Percentiles rank a stretch among this genome's conserved stretches.
Conservation (phyloP, 306 rosid species). For the Vachellia collinsii region DNA sequence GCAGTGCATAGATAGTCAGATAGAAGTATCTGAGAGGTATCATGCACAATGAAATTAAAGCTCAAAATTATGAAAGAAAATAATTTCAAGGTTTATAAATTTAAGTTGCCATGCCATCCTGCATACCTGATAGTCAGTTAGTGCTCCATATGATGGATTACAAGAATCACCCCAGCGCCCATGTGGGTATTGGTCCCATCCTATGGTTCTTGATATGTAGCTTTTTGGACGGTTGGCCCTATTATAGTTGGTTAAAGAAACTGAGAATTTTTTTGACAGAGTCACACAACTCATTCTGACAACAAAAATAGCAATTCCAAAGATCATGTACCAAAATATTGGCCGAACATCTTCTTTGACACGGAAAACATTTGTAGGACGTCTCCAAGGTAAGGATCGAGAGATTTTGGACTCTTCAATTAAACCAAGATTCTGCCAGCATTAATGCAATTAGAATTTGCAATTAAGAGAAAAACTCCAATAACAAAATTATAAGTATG, state of each 20-base stretch:
- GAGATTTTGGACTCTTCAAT: constrained; percentile 83
- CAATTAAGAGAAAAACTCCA: constrained; percentile 26
- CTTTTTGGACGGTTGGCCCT: constrained; percentile 99
- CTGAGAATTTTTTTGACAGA: constrained; percentile 39
- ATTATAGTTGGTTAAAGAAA: constrained; percentile 37
- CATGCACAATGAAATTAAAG: constrained; percentile 4
- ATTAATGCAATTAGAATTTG: constrained; percentile 29
- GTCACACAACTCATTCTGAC: constrained; percentile 17
- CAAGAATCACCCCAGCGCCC: constrained; percentile 95
- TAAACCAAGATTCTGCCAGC: constrained; percentile 85
- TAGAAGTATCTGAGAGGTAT: neutral
- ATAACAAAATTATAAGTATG: constrained; percentile 28
- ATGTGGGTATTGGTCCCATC: constrained; percentile 97
- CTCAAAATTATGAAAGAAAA: neutral
- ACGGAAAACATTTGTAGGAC: constrained; percentile 88
- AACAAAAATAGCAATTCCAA: constrained; percentile 28
- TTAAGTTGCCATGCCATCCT: constrained; percentile 24
- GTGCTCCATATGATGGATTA: constrained; percentile 89
- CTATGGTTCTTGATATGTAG: constrained; percentile 90
- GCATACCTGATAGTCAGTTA: constrained; percentile 84
- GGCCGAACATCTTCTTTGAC: constrained; percentile 89
- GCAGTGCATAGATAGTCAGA: no score
- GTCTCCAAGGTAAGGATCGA: constrained; percentile 87
- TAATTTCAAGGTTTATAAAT: constrained; percentile 6
- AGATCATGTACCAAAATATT: constrained; percentile 70